Evolutionary conservation across 768 basidiomycete genomes (phyloP), one percentile per base, ranked within the genome.

Genomic region (Agaricus subrufescens): DNA sequence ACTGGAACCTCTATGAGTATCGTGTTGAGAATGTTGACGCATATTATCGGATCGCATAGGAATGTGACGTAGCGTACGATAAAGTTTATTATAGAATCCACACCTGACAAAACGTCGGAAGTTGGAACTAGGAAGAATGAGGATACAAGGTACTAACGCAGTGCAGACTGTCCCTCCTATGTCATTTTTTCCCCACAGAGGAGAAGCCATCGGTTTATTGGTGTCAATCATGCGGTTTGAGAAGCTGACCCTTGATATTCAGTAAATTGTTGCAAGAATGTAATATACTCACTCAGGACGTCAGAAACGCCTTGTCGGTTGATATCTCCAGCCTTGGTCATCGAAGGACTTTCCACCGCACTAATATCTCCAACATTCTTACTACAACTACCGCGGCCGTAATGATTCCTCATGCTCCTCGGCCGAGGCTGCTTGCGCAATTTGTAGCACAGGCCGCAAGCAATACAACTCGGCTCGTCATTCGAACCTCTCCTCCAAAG

Each of bases 11-110:
- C 86, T 81, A 37, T 87, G 82, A 23, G 87, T 85, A 57, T 92
- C 89, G 61, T 91, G 89, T 1, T 91, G 77, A 2, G 91, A 89
- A 40, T 91, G 85, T 66, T 93, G 92, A 58, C 91, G 87, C 61
- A 94, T 91, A 37, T 91, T 84, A 60, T 94, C 91, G 3, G 89
- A 91, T 67, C 93, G 92, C 91, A 94, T 93, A 7, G 88, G 89
- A 59, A 92, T 90, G 1, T 91, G 91, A 26, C 91, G 85, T 1
- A 87, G 85, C 19, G 90, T 85, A 15, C 91, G 91, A 67, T 93
- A 89, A 2, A 93, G 74, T 68, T 93, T 93, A 71, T 89, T 90
- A 65, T 92, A 92, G 5, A 92, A 68, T 4, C 90, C 90, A 60
- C 91, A 92, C 30, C 89, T 91, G 57, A 52, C 56, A 57, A 57